Base-by-base conservation (phyloP, 140 eudicot genomes). In the Erigeron philadelphicus region DNA sequence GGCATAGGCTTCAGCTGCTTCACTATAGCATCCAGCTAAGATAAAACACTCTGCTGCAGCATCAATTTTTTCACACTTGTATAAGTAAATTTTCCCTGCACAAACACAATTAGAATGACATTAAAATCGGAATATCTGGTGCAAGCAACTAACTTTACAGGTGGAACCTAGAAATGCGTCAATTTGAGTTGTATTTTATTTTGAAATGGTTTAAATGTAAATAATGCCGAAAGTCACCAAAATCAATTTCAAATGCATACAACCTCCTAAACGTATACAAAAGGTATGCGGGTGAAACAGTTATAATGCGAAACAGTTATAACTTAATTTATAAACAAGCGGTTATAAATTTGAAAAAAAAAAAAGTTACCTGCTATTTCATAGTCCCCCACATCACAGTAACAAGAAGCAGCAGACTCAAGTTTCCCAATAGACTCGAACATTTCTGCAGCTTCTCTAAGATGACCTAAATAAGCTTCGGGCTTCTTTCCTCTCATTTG, bases 371-470 rank as follows among this genome's bases (percentile, higher is more conserved):
- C 97, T 0, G 97, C 97, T 83, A 70, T 71, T 78, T 85, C 79
- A 56, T 72, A 87, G 11, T 90, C 97, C 41, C 82, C 82, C 71
- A 83, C 52, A 68, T 90, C 97, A 80, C 64, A 83, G 67, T 69
- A 90, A 59, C 97, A 90, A 11, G 68, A 72, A 18, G 97, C 97
- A 8, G 97, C 97, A 55, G 66, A 60, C 25, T 80, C 83, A 42
- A 49, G 75, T 73, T 67, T 75, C 70, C 85, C 84, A 72, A 90
- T 81, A 15, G 89, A 84, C 42, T 77, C 85, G 68, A 83, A 90
- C 61, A 90, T 76, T 67, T 79, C 88, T 1, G 86, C 97, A 63
- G 93, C 97, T 77, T 87, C 84, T 70, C 75, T 79, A 54, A 90
- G 72, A 47, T 63, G 67, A 17, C 42, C 31, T 18, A 38, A 11